Conservation (phyloP, 2,329 filamentous ascomycete species). For the Cladobotryum mycophilum region DNA sequence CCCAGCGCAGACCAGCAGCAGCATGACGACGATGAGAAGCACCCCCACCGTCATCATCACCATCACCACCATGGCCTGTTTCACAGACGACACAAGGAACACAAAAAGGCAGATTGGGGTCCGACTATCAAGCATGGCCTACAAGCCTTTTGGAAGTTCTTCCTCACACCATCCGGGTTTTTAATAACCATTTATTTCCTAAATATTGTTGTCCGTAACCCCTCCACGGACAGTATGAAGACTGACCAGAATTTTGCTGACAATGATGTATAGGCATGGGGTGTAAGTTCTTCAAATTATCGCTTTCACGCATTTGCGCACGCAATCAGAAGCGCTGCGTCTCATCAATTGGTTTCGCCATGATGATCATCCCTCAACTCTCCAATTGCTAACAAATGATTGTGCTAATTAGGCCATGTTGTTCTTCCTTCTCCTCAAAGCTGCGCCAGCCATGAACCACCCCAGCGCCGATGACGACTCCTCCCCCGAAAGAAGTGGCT, state of each 20-base stretch:
- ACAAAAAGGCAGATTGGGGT: constrained; percentile 19
- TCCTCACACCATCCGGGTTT: constrained; percentile 21
- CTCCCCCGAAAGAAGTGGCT: constrained; percentile 79
- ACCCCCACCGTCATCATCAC: constrained; percentile 10
- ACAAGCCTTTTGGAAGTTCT: constrained; percentile 24
- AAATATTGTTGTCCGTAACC: constrained; percentile 22
- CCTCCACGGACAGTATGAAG: not conserved
- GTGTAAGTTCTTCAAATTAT: not conserved
- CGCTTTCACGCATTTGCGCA: not conserved
- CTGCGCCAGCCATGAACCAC: constrained; percentile 60
- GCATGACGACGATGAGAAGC: constrained; percentile 5
- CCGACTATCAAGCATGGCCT: constrained; percentile 20
- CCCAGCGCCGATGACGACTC: constrained; percentile 65
- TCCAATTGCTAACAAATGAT: constrained; percentile 3
- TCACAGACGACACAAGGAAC: constrained; percentile 14
- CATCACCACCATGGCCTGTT: constrained; percentile 13
- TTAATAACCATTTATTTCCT: constrained; percentile 24
- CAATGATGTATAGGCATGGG: not conserved
- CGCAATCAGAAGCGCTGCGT: not conserved
- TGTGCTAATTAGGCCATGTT: constrained; percentile 19
- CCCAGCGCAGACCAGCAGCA: constrained; percentile 4
- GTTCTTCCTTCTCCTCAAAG: constrained; percentile 24
- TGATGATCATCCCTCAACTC: too few relatives aligned
- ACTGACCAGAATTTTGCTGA: not conserved
- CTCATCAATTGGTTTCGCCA: not conserved